These are phyloP conservation scores for Cladosporium sp. DNA, from an alignment of 2,329 filamentous ascomycete species.

Conservation along the genomic window DNA sequence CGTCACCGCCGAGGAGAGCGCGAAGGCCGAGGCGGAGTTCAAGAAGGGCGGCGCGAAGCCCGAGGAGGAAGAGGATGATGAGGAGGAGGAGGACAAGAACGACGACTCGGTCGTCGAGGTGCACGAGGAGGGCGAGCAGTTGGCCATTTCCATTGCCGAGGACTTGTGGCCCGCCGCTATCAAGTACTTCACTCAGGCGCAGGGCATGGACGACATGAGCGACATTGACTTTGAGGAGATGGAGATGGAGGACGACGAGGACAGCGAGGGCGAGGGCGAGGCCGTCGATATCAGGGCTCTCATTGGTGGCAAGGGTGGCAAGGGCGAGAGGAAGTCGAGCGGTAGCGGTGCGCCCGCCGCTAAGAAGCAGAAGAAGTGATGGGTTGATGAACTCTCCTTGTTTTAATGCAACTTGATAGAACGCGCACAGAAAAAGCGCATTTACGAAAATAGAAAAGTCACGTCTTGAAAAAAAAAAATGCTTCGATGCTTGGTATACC, in stretches of 20 bases:
- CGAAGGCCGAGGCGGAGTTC: constrained; percentile 61
- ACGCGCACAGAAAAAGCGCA: background rate
- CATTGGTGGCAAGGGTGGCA: constrained; percentile 45
- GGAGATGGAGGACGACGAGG: constrained; percentile 53
- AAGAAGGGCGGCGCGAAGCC: constrained; percentile 55
- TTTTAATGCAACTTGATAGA: background rate
- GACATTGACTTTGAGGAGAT: constrained; percentile 69
- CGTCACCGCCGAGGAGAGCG: constrained; percentile 71
- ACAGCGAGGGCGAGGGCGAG: constrained; percentile 50
- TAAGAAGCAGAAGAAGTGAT: constrained; percentile 39
- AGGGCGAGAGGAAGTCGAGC: constrained; percentile 39
- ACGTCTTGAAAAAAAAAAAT: background rate
- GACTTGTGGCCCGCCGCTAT: constrained; percentile 87
- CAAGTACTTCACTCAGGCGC: constrained; percentile 77
- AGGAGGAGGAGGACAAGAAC: constrained; percentile 60
- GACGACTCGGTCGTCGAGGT: constrained; percentile 74
- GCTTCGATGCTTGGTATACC: background rate
- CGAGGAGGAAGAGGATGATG: constrained; percentile 46
- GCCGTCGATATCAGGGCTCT: constrained; percentile 48
- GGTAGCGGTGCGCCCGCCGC: constrained; percentile 41
- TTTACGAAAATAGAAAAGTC: background rate
- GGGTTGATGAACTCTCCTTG: background rate
- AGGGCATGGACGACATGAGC: constrained; percentile 68
- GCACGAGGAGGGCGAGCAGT: constrained; percentile 81
- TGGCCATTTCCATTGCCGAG: constrained; percentile 78